Conservation (phyloP, 495 filamentous ascomycete genomes). For the Xylaria longipes region DNA sequence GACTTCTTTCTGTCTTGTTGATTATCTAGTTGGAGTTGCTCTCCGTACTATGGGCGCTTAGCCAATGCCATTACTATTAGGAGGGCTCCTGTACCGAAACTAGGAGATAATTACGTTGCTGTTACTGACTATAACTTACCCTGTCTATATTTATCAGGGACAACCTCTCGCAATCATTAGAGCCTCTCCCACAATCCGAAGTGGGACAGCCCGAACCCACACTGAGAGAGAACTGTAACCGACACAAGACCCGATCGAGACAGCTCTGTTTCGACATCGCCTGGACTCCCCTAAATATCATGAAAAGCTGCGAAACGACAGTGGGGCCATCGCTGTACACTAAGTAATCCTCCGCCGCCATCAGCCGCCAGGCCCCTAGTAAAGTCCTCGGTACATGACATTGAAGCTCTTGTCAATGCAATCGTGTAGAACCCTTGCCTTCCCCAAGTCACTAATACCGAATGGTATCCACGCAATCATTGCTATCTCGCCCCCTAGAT, state of each 20-base stretch:
- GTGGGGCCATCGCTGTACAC: constrained; percentile 18
- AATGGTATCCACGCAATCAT: constrained; percentile 1
- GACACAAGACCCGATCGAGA: constrained; percentile 26
- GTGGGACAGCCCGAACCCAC: constrained; percentile 1
- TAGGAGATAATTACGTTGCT: not conserved
- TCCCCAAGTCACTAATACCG: constrained; percentile 12
- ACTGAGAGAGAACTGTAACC: constrained; percentile 21
- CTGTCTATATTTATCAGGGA: constrained; percentile 15
- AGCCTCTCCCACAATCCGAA: constrained; percentile 27
- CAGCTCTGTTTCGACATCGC: constrained; percentile 25
- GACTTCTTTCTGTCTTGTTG: not conserved
- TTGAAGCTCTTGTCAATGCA: constrained; percentile 3
- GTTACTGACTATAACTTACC: constrained; percentile 4
- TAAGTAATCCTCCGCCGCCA: constrained; percentile 14
- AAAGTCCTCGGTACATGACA: constrained; percentile 9
- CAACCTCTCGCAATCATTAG: constrained; percentile 29
- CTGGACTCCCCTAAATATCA: constrained; percentile 2
- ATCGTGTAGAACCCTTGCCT: constrained; percentile 6
- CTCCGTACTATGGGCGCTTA: constrained; percentile 9
- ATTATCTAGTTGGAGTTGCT: not conserved
- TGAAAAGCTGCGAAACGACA: constrained; percentile 20
- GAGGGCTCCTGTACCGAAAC: not conserved
- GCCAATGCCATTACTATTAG: not conserved
- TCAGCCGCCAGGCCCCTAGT: not conserved
- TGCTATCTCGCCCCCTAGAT: constrained; percentile 7